phyloP scores from a whole-genome alignment of 148 eudicot species.

The Chenopodium formosanum region DNA sequence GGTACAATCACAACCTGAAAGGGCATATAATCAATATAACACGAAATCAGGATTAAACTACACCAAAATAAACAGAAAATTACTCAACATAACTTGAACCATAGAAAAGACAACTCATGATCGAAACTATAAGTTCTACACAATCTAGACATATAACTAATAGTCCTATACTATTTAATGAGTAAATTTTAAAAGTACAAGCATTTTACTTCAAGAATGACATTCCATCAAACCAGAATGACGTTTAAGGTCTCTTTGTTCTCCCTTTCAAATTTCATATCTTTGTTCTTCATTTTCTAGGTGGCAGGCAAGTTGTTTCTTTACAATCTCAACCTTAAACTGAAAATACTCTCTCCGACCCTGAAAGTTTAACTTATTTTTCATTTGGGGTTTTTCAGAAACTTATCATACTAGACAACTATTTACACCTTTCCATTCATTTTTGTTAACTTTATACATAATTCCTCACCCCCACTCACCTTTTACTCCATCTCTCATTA shows the following conservation, averaged over 20 bases:
- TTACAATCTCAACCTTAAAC: background rate
- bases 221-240: background rate
- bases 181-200: background rate
- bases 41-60: background rate
- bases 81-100: background rate
- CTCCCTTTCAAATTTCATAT: background rate
- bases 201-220: background rate
- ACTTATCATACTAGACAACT: too few species aligned
- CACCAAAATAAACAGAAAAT: background rate
- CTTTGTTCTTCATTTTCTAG: background rate
- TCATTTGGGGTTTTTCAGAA: too few species aligned
- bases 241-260: background rate
- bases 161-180: background rate
- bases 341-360: too few species aligned
- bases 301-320: background rate
- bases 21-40: background rate
- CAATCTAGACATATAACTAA: too few species aligned
- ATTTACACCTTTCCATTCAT: too few species aligned
- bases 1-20: conserved; percentile 87
- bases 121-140: too few species aligned
- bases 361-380: too few species aligned
- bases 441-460: too few species aligned
- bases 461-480: too few species aligned
- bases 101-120: background rate
- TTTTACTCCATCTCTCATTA: too few species aligned